phyloP scores from a whole-genome alignment of 169 alveolate genomes.

The Theileria sp. region DNA sequence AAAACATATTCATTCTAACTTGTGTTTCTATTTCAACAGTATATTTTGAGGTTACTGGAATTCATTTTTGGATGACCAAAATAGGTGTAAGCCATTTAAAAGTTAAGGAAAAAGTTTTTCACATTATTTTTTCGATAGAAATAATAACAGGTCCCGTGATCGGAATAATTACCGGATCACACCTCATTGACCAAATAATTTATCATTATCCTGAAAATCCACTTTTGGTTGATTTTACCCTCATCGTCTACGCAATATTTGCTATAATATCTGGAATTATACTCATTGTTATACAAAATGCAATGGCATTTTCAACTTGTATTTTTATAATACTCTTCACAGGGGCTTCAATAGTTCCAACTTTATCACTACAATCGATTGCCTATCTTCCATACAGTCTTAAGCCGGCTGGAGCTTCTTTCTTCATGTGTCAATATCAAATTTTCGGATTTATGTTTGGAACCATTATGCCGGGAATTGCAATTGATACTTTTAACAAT shows the following conservation, averaged over 20 bases:
- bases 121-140: conserved; percentile 73
- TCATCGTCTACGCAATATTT: conserved; percentile 38
- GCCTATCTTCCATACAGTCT: conserved; percentile 29
- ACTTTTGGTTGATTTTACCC: conserved; percentile 13
- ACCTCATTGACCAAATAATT: conserved; percentile 78
- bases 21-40: conserved; percentile 67
- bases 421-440: conserved; percentile 60
- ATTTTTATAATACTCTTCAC: conserved; percentile 52
- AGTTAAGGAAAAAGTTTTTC: conserved; percentile 68
- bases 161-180: conserved; percentile 84
- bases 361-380: conserved; percentile 45
- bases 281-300: background rate
- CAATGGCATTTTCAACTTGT: conserved; percentile 21
- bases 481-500: conserved; percentile 29
- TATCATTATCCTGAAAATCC: conserved; percentile 69
- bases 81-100: conserved; percentile 54
- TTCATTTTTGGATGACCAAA: conserved; percentile 88
- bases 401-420: conserved; percentile 56
- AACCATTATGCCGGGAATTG: conserved; percentile 52
- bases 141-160: conserved; percentile 83
- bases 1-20: conserved; percentile 71
- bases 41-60: conserved; percentile 84
- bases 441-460: conserved; percentile 61
- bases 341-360: conserved; percentile 61
- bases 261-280: conserved; percentile 51